A percentile compares a stretch with the other conserved stretches of the same genome.
These are phyloP conservation scores for Geotrichum citri-aurantii DNA, from an alignment of 1,139 yeast genomes.

Conservation along the genomic window DNA sequence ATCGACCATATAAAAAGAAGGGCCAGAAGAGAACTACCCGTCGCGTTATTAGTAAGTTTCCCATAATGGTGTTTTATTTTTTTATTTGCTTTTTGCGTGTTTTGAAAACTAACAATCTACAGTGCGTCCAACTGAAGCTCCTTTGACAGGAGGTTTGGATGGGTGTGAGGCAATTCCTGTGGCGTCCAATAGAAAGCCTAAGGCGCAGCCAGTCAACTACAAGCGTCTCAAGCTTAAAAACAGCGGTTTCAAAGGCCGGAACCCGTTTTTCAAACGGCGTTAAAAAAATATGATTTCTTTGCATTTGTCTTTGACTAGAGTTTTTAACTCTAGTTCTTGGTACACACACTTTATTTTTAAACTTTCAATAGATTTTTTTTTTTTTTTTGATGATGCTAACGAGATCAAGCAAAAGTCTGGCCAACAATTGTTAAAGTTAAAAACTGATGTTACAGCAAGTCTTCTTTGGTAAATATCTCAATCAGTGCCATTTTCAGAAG, in stretches of 20 bases:
- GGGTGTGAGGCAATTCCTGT: conserved; percentile 7
- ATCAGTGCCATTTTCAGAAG: background rate
- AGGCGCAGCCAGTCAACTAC: conserved; percentile 23
- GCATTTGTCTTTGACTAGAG: background rate
- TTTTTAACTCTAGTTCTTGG: background rate
- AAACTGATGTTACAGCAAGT: background rate
- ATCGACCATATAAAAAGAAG: conserved; percentile 34
- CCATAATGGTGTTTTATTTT: background rate
- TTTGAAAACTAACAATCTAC: conserved; percentile 28
- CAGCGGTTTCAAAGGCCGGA: conserved; percentile 24
- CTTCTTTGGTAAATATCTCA: background rate
- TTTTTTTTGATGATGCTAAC: too few species aligned
- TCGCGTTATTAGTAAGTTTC: conserved; percentile 49
- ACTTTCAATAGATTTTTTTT: background rate
- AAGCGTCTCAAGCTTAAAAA: conserved; percentile 26
- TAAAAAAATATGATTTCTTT: too few species aligned
- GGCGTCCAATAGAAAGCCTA: conserved; percentile 3
- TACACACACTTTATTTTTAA: too few species aligned
- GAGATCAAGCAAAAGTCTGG: too few species aligned
- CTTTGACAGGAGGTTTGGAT: conserved; percentile 11
- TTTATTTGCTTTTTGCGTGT: conserved; percentile 25
- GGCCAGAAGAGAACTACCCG: conserved; percentile 60
- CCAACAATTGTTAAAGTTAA: too few species aligned
- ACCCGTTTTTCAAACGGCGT: conserved; percentile 19
- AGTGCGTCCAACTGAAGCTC: conserved; percentile 16